Evolutionary conservation across 805 yeast species (phyloP).

Genomic region (Metschnikowia lunata): DNA sequence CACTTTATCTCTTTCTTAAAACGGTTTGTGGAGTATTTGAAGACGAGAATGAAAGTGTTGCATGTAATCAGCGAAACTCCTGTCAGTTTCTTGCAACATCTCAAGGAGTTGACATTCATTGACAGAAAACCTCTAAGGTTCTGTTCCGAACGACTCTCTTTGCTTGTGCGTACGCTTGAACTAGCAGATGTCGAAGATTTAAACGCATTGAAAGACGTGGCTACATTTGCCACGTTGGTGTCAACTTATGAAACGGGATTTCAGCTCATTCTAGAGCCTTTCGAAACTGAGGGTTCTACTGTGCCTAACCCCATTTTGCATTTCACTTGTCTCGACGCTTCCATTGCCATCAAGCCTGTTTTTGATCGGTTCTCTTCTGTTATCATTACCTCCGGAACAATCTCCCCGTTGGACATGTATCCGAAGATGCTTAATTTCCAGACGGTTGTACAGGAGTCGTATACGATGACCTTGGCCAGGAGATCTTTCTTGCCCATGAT

Average conservation of each 20-base stretch:
- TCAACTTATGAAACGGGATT: slow-evolving; percentile 95
- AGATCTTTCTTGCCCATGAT: slow-evolving; percentile 92
- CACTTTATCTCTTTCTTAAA: slow-evolving; percentile 92
- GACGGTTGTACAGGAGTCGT: slow-evolving; percentile 90
- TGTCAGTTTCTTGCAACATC: slow-evolving; percentile 82
- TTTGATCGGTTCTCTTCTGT: slow-evolving; percentile 91
- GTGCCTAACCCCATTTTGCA: slow-evolving; percentile 95
- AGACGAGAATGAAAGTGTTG: slow-evolving; percentile 94
- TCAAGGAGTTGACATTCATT: slow-evolving; percentile 88
- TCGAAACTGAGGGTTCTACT: slow-evolving; percentile 86
- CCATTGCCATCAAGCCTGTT: slow-evolving; percentile 95
- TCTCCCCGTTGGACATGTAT: slow-evolving; percentile 97
- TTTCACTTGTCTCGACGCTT: slow-evolving; percentile 94
- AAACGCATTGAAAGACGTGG: slow-evolving; percentile 89
- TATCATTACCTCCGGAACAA: slow-evolving; percentile 95
- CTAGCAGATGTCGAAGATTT: slow-evolving; percentile 86
- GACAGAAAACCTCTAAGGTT: slow-evolving; percentile 88
- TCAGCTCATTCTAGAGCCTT: slow-evolving; percentile 88
- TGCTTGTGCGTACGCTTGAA: slow-evolving; percentile 85
- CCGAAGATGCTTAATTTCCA: slow-evolving; percentile 94
- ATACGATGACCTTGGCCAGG: slow-evolving; percentile 91
- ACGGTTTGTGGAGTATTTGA: slow-evolving; percentile 88
- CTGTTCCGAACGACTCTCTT: slow-evolving; percentile 86
- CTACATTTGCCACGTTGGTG: slow-evolving; percentile 92
- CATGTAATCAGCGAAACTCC: slow-evolving; percentile 99